These are phyloP conservation scores for Austropuccinia psidii DNA, from an alignment of 1,284 basidiomycete genomes.

Conservation along the genomic window DNA sequence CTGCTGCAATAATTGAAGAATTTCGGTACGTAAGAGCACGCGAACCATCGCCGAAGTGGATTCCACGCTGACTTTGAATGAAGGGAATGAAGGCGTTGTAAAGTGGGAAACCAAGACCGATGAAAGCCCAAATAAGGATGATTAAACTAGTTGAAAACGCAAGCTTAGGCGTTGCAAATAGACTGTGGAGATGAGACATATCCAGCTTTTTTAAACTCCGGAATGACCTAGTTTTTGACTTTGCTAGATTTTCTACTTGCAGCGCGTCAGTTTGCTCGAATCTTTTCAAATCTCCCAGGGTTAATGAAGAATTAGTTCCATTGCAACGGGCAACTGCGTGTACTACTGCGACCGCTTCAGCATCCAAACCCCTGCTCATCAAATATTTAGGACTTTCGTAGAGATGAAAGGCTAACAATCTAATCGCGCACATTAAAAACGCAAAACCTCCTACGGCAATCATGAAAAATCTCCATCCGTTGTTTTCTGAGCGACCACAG, in stretches of 20 bases:
- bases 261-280: not conserved
- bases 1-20: not conserved
- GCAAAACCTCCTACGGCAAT: constrained; percentile 55
- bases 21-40: not conserved
- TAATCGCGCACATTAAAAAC: constrained; percentile 41
- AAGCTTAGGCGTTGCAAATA: constrained; percentile 97
- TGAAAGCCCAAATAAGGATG: not conserved
- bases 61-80: not conserved
- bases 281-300: not conserved
- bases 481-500: constrained; percentile 59
- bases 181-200: constrained; percentile 47
- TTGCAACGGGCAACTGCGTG: constrained; percentile 77
- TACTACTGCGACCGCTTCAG: constrained; percentile 71
- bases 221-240: not conserved
- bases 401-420: constrained; percentile 78
- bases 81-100: not conserved
- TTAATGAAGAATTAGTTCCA: constrained; percentile 49
- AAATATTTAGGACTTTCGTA: constrained; percentile 89
- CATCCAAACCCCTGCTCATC: constrained; percentile 68
- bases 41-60: not conserved
- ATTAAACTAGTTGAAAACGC: constrained; percentile 64
- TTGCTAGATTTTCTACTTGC: not conserved
- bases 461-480: constrained; percentile 79
- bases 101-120: not conserved
- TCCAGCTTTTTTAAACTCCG: constrained; percentile 54